These are phyloP conservation scores for Lunasporangiospora selenospora DNA, from an alignment of 192 early-diverging fungal genomes.

Conservation along the genomic window DNA sequence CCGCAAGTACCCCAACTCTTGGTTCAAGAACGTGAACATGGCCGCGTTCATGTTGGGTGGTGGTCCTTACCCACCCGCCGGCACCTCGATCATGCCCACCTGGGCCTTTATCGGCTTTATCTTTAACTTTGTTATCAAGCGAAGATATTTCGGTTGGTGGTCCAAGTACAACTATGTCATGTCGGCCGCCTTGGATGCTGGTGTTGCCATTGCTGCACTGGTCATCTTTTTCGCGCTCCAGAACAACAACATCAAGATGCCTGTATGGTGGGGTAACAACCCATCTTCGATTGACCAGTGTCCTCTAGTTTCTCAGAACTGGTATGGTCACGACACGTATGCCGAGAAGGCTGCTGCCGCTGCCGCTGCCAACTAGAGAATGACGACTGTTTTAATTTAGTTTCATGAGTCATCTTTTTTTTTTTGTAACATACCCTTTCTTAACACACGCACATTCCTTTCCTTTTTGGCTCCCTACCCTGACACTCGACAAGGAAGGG, in stretches of 20 bases:
- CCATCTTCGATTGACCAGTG: slow-evolving; percentile 57
- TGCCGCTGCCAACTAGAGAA: too few relatives aligned
- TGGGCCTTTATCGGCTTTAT: slow-evolving; percentile 66
- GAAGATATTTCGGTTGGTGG: slow-evolving; percentile 69
- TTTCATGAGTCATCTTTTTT: too few relatives aligned
- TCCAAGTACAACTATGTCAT: slow-evolving; percentile 64
- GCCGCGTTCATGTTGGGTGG: slow-evolving; percentile 71
- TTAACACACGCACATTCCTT: too few relatives aligned
- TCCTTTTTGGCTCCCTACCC: too few relatives aligned
- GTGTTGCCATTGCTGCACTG: slow-evolving; percentile 48
- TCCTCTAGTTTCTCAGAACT: slow-evolving; percentile 52
- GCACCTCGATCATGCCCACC: slow-evolving; percentile 54
- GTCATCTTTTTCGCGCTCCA: slow-evolving; percentile 59
- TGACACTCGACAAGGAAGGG: too few relatives aligned
- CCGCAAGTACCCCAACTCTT: slow-evolving; percentile 67
- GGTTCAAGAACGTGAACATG: slow-evolving; percentile 73
- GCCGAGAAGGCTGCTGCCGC: slow-evolving; percentile 29
- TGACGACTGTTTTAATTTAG: too few relatives aligned
- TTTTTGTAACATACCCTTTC: too few relatives aligned
- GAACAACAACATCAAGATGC: slow-evolving; percentile 53
- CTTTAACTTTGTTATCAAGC: slow-evolving; percentile 75
- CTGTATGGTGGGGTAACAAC: slow-evolving; percentile 62
- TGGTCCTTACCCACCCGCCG: slow-evolving; percentile 67
- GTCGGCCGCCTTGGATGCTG: slow-evolving; percentile 58
- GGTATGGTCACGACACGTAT: slow-evolving; percentile 55